Base-by-base conservation (phyloP, 2,329 filamentous ascomycete species). In the Phialocephala sp. region DNA sequence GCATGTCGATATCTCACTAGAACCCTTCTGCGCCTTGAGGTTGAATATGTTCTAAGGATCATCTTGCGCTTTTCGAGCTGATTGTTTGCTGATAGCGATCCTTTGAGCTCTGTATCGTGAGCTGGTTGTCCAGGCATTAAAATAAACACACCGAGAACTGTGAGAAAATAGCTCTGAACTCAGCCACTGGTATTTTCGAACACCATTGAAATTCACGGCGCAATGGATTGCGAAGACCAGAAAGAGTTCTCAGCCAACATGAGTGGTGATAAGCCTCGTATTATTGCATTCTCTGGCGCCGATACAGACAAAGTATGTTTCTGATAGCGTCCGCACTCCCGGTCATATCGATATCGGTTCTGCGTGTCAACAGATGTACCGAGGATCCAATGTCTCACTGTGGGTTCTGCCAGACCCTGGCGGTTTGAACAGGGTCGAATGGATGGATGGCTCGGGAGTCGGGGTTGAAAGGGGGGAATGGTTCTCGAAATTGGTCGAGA, bases 281-380 rank as follows among this genome's bases (percentile, higher is more conserved):
- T 14, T 54, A 54, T 54, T 54, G 50, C 22, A 54, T 54, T 54
- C 50, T 54, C n/a, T 12, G 8, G 12, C 24, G 22, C 35, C 50
- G 50, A 54, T 54, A 54, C 35, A 14, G 24, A 14, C 22, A 32
- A 27, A 54, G 37, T 41, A 12, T 54, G 50, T 54, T 54, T 54
- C 50, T 54, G 50, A 54, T 54, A 54, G 24, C 50, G 50, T 54
- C 50, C 50, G 50, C 50, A 5, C 22, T 50, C 50, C 24, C 24
- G 50, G 22, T 27, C 50, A 35, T 57, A 57, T 57, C 55, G 55
- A 57, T 57, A 57, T 57, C 55, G 55, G 55, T 22, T 57, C 55
- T 57, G 27, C 22, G 18, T 56, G 20, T 18, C 52, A 32, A 32
- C 20, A 8, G 24, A 35, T 8, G 14, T 20, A 39, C 18, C 15